phyloP scores from a whole-genome alignment of 148 eudicot species.

The Tetragonia tetragonoides region DNA sequence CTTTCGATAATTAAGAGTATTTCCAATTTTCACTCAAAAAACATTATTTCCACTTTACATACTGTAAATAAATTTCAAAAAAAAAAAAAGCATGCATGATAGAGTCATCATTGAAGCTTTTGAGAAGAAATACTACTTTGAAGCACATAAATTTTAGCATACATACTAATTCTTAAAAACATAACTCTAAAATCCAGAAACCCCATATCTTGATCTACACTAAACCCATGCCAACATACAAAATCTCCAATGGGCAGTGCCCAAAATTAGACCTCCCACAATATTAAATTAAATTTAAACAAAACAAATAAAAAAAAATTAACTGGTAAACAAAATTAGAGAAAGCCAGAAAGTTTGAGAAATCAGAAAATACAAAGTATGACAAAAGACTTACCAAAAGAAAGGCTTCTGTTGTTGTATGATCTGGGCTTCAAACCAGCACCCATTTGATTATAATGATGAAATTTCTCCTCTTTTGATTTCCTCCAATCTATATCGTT shows the following conservation, averaged over 20 bases:
- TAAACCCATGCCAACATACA: neutral
- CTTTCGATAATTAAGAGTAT: no score
- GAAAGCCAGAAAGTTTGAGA: neutral
- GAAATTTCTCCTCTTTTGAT: constrained; percentile 22
- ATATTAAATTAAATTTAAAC: no score
- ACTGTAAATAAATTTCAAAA: no score
- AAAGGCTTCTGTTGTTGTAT: constrained; percentile 31
- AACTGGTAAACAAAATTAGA: neutral
- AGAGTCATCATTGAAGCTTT: neutral
- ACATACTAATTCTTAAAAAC: neutral
- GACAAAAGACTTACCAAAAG: constrained; percentile 24
- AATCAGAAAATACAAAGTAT: constrained; percentile 14
- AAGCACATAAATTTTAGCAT: constrained; percentile 2
- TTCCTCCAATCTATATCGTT: no score
- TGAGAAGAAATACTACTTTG: neutral
- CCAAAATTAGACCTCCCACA: neutral
- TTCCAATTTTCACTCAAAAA: no score
- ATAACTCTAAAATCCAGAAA: neutral
- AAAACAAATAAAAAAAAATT: neutral
- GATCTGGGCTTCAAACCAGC: constrained; percentile 35
- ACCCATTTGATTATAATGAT: constrained; percentile 1
- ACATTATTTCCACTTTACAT: no score
- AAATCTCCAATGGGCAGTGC: neutral
- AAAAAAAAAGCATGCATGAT: neutral
- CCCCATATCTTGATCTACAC: neutral